Base-by-base conservation (phyloP, 768 basidiomycete genomes). In the Steccherinum ochraceum region DNA sequence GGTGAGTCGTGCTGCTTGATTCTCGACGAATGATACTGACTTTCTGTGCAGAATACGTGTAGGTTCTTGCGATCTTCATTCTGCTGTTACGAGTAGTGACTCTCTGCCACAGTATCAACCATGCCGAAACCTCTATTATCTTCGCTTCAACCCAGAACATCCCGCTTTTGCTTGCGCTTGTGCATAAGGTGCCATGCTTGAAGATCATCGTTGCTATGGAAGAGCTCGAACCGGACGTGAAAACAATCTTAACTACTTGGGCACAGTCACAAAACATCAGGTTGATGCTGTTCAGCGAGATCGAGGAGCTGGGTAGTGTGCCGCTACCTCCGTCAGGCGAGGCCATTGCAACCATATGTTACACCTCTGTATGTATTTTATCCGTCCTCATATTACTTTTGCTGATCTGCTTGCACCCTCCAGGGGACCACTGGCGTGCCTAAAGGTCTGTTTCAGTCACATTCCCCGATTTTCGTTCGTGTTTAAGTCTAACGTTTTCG, bases 401-500 rank as follows among this genome's bases (percentile, higher is more conserved):
- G 13, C n/a, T n/a, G n/a, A n/a, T n/a, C n/a, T n/a, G n/a, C n/a
- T n/a, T n/a, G n/a, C n/a, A n/a, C n/a, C n/a, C 23, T 45, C 24
- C 56, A 90, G 86, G 89, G 90, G 40, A 93, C 90, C 0, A 92
- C 90, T 1, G 83, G 69, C 53, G 75, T 79, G 52, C 90, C 90
- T 5, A 95, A 95, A 72, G 92, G 89, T 83, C n/a, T 54, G 58
- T 56, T 47, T 23, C 19, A 10, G 41, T 30, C 12, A 16, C 4
- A 21, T 49, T 39, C 56, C 21, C 46, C 54, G 54, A 49, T 12
- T 12, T 46, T 52, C 24, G 27, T 44, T 24, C n/a, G n/a, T n/a
- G n/a, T n/a, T n/a, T n/a, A n/a, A n/a, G n/a, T 16, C 47, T 54
- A 54, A 49, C 11, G 12, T 45, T 24, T 18, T n/a, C 35, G 23